Conservation (phyloP, 78 protist species). For the Dictyostelium firmibasis region DNA sequence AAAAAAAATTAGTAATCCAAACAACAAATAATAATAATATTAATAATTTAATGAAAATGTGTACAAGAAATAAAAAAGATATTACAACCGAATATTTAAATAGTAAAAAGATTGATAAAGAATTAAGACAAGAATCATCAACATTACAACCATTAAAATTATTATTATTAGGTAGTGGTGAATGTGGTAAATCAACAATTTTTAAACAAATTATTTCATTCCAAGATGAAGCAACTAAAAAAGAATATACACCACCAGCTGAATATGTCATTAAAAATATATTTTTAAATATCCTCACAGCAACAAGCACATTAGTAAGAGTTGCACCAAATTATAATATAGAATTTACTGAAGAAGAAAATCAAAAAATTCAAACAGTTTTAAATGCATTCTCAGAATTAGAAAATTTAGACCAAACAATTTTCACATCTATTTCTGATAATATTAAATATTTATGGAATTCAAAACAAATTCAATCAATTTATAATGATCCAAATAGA, state of each 20-base stretch:
- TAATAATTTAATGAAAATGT: background rate
- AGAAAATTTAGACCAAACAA: background rate
- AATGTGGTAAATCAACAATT: conserved; percentile 90
- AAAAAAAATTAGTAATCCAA: background rate
- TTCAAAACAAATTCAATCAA: conserved; percentile 25
- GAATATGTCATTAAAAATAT: conserved; percentile 40
- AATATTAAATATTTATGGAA: conserved; percentile 50
- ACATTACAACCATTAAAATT: conserved; percentile 1
- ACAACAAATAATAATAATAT: too few species aligned
- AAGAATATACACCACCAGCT: conserved; percentile 65
- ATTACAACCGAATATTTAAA: background rate
- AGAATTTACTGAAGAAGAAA: conserved; percentile 10
- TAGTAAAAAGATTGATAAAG: conserved; percentile 43
- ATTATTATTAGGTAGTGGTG: conserved; percentile 88
- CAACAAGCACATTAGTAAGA: conserved; percentile 33
- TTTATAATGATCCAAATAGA: conserved; percentile 50
- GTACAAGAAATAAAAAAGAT: conserved; percentile 4
- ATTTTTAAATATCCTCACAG: conserved; percentile 68
- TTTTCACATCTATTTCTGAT: background rate
- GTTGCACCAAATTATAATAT: background rate
- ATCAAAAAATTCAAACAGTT: background rate
- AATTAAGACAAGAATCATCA: conserved; percentile 1
- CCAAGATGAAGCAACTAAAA: conserved; percentile 83
- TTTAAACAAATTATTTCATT: conserved; percentile 91
- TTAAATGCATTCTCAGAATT: background rate